phyloP scores from a whole-genome alignment of 2,329 filamentous ascomycete genomes.

The Pyrenochaeta sp. region DNA sequence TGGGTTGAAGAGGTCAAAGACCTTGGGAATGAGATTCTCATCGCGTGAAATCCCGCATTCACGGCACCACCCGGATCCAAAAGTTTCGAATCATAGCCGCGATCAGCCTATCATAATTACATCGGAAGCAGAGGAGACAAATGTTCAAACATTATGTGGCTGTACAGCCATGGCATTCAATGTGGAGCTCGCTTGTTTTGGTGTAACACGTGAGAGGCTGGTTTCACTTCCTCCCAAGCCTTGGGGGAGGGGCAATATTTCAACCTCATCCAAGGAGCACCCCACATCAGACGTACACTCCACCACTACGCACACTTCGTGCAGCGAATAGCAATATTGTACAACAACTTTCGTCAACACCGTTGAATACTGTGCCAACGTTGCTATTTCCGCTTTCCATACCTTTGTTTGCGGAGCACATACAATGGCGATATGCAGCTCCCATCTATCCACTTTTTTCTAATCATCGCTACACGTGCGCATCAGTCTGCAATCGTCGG shows the following conservation, averaged over 20 bases:
- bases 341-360: neutral
- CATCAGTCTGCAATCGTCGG: neutral
- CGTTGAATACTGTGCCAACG: neutral
- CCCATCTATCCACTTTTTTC: neutral
- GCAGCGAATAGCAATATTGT: neutral
- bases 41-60: constrained; percentile 31
- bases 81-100: neutral
- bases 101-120: neutral
- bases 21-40: constrained; percentile 42
- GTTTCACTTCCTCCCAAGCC: neutral
- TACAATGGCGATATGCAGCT: neutral
- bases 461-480: neutral
- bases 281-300: neutral
- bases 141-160: too few species aligned
- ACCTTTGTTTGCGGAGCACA: neutral
- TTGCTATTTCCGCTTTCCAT: neutral
- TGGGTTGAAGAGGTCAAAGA: constrained; percentile 47
- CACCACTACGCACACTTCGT: neutral
- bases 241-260: neutral
- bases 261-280: neutral
- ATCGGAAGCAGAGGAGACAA: neutral
- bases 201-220: neutral
- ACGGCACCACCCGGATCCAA: neutral
- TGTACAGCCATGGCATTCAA: too few species aligned
- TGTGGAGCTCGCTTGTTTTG: neutral